Percentiles rank a stretch among this genome's conserved stretches.
Evolutionary conservation across 371 early-diverging fungal species (phyloP).

Genomic region (Dinochytrium kinnereticum): DNA sequence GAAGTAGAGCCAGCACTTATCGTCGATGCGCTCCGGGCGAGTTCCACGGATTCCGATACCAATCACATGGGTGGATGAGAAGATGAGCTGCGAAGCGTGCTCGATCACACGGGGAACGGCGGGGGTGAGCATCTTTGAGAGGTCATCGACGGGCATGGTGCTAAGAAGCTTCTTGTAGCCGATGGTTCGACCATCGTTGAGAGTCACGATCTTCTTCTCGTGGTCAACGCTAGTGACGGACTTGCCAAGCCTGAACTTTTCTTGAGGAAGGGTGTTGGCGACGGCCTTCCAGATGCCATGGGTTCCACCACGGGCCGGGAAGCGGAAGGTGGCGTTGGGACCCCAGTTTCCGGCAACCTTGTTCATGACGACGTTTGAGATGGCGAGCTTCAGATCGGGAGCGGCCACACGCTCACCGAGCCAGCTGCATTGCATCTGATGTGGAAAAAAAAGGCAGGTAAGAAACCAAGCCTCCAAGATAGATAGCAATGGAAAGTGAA

Average conservation of each 20-base stretch:
- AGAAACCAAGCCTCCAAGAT: no score
- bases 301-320: constrained; percentile 43
- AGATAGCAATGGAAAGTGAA: no score
- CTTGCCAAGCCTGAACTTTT: constrained; percentile 23
- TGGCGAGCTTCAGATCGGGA: constrained; percentile 38
- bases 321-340: constrained; percentile 42
- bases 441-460: not conserved
- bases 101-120: constrained; percentile 23
- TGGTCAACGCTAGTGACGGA: constrained; percentile 29
- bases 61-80: constrained; percentile 38
- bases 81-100: constrained; percentile 25
- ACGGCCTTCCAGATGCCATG: constrained; percentile 46
- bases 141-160: constrained; percentile 38
- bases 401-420: constrained; percentile 45
- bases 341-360: constrained; percentile 46
- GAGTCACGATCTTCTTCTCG: constrained; percentile 22
- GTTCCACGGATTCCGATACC: constrained; percentile 40
- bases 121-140: constrained; percentile 27
- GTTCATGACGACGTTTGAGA: constrained; percentile 32
- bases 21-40: constrained; percentile 37
- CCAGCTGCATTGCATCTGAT: constrained; percentile 43
- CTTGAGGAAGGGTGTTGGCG: constrained; percentile 34
- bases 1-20: constrained; percentile 46
- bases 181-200: constrained; percentile 31
- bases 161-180: constrained; percentile 34